Base-by-base conservation (phyloP, 225 moss, liverwort and hornwort genomes). In the Rhytidiadelphus loreus region DNA sequence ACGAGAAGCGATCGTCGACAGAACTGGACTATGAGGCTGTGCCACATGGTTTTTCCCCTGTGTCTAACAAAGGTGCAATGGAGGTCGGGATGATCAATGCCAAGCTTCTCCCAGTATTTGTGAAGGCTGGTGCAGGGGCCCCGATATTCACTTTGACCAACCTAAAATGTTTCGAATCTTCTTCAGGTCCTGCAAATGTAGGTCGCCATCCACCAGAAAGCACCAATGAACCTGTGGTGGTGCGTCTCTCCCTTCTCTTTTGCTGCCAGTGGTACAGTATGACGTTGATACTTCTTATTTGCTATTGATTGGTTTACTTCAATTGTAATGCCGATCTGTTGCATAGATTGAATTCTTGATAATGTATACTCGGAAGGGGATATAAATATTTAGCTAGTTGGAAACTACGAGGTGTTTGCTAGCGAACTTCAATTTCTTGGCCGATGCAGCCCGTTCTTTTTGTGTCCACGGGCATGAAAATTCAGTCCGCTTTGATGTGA, bases 101-200 rank as follows among this genome's bases (percentile, higher is more conserved):
- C 68, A 92, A 92, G 92, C 91, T 95, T 84, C 93, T 92, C 87
- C 93, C 95, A 73, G 89, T 93, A 77, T 75, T 92, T 81, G 88
- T 91, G 88, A 95, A 96, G 92, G 88, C 93, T 75, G 92, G 91
- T 91, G 88, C 88, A 89, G 87, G 92, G 89, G 78, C 91, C 57
- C 91, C 91, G 77, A 80, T 92, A 77, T 91, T 91, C 85, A 87
- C 91, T 86, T 68, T 90, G 82, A 81, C 93, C 87, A 93, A 93
- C 78, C 82, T 92, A 81, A 95, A 93, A 48, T 92, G 88, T 88
- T 91, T 91, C 89, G 94, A 96, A 93, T 86, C 90, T 78, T 92
- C 92, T 74, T 83, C 87, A 88, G 91, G 91, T 83, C 77, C 89
- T 78, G 91, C 90, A 88, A 92, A 71, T 90, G 88, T 91, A 72